Evolutionary conservation across 306 rosid genomes (phyloP).

Genomic region (Pyrus betulifolia): DNA sequence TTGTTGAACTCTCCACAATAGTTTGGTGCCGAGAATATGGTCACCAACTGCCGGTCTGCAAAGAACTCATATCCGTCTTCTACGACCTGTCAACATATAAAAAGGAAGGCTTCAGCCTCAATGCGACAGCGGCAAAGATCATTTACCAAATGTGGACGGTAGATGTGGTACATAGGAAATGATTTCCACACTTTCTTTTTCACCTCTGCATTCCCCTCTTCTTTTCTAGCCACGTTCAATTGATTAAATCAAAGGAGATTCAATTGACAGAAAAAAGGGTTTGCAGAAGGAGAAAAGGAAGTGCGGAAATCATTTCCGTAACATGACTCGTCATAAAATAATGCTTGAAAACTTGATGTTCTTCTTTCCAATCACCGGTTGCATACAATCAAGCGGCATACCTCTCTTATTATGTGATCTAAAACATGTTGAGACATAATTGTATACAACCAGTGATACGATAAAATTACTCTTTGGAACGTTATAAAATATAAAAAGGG

Average conservation of each 20-base stretch:
- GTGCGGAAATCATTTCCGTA: not conserved
- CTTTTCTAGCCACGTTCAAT: too few species aligned
- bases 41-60: constrained; percentile 79
- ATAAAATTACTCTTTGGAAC: not conserved
- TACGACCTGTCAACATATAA: constrained; percentile 45
- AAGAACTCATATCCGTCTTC: constrained; percentile 94
- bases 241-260: too few species aligned
- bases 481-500: not conserved
- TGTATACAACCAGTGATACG: not conserved
- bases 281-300: not conserved
- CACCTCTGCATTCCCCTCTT: too few species aligned
- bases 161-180: not conserved
- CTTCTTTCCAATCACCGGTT: not conserved
- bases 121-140: not conserved
- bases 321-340: not conserved
- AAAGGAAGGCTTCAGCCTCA: not conserved
- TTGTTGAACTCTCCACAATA: constrained; percentile 93
- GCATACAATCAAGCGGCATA: not conserved
- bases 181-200: too few species aligned
- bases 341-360: not conserved
- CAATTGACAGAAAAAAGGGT: not conserved
- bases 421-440: not conserved
- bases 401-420: not conserved
- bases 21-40: constrained; percentile 88
- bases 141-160: not conserved